Conservation (phyloP, 306 rosid species). For the Hylodesmum podocarpum region DNA sequence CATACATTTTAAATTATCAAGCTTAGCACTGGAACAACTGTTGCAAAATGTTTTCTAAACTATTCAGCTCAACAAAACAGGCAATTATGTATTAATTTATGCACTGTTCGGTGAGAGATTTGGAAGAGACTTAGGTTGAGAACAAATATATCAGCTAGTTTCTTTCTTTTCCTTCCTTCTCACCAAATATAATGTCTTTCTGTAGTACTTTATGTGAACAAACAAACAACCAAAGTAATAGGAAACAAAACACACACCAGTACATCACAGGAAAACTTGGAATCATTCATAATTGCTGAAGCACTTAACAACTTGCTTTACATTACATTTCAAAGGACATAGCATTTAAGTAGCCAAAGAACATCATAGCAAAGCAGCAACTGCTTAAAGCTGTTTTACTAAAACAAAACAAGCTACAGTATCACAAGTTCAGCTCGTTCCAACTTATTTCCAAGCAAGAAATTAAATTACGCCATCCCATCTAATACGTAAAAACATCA, state of each 20-base stretch:
- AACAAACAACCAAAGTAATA: neutral
- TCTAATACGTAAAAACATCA: neutral
- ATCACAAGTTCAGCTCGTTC: conserved; percentile 8
- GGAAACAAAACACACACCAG: neutral
- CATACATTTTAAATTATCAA: conserved; percentile 14
- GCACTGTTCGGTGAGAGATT: neutral
- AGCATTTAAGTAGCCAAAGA: neutral
- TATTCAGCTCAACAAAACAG: neutral
- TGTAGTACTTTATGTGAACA: neutral
- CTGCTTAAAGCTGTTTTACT: neutral
- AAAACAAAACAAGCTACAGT: neutral
- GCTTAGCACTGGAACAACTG: neutral
- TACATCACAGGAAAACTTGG: conserved; percentile 6
- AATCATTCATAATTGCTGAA: neutral
- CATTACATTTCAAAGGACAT: conserved; percentile 14
- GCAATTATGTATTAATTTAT: neutral
- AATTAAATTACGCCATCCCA: conserved; percentile 4
- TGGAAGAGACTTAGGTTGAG: neutral
- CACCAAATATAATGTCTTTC: neutral
- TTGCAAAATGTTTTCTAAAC: neutral
- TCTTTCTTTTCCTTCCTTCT: conserved; percentile 13
- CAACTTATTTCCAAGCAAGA: conserved; percentile 6
- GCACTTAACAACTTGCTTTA: conserved; percentile 8
- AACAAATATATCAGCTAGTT: conserved; percentile 19
- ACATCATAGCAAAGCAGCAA: conserved; percentile 4